A percentile compares a stretch with the other conserved stretches of the same genome.
These are phyloP conservation scores for Platanthera guangdongensis DNA, from an alignment of 106 monocot genomes.

Conservation along the genomic window DNA sequence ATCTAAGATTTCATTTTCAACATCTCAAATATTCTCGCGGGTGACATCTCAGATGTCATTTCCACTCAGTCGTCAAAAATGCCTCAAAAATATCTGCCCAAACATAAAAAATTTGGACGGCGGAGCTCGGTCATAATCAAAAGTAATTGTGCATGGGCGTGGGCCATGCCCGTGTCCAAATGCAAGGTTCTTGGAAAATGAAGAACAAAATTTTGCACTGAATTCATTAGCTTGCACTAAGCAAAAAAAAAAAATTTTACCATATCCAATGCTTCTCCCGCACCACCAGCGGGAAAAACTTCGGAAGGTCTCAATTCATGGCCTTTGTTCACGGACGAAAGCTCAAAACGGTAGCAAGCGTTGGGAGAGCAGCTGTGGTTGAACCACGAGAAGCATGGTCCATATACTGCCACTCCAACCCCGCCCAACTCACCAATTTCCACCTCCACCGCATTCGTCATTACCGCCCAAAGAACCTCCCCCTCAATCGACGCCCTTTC, in stretches of 20 bases:
- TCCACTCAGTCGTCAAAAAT: too few species aligned
- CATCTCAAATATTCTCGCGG: too few species aligned
- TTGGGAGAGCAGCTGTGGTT: constrained; percentile 85
- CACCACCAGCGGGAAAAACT: constrained; percentile 21
- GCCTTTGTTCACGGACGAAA: not conserved
- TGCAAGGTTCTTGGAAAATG: too few species aligned
- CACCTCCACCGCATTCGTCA: constrained; percentile 80
- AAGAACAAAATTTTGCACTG: too few species aligned
- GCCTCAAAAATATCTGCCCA: too few species aligned
- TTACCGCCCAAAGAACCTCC: constrained; percentile 45
- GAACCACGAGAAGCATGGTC: constrained; percentile 77
- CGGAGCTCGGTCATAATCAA: too few species aligned
- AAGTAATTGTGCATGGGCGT: too few species aligned
- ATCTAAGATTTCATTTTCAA: too few species aligned
- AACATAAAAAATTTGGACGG: too few species aligned
- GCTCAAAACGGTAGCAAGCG: constrained; percentile 63
- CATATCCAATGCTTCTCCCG: constrained; percentile 4
- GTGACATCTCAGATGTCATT: too few species aligned
- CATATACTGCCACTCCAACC: constrained; percentile 56
- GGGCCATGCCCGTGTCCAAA: too few species aligned
- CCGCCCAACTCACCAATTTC: constrained; percentile 31
- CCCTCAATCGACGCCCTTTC: constrained; percentile 22
- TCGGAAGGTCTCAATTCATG: not conserved
- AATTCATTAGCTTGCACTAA: not conserved
- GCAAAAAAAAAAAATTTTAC: constrained; percentile 11